phyloP scores from a whole-genome alignment of 2,329 filamentous ascomycete genomes.

The Hypocreales sp. region DNA sequence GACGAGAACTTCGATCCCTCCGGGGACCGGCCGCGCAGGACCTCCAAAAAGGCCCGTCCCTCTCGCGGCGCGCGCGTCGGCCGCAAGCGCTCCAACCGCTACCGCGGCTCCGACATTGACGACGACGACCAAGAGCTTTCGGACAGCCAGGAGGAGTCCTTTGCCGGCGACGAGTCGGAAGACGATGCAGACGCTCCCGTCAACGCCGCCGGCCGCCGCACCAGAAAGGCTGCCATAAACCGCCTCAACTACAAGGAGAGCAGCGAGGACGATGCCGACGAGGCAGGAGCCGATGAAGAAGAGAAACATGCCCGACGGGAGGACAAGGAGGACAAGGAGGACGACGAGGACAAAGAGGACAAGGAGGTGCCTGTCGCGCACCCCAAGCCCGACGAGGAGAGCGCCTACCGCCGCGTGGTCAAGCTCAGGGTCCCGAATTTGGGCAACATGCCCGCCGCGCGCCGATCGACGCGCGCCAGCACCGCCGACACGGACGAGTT shows the following conservation, averaged over 20 bases:
- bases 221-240: slow-evolving; percentile 31
- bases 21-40: slow-evolving; percentile 26
- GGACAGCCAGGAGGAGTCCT: slow-evolving; percentile 36
- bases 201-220: slow-evolving; percentile 30
- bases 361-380: slow-evolving; percentile 10
- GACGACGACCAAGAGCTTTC: slow-evolving; percentile 41
- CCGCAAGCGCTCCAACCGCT: slow-evolving; percentile 25
- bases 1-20: slow-evolving; percentile 50
- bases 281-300: slow-evolving; percentile 11
- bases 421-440: slow-evolving; percentile 25
- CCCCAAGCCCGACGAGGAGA: slow-evolving; percentile 9
- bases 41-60: slow-evolving; percentile 25
- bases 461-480: slow-evolving; percentile 34
- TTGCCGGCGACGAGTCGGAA: slow-evolving; percentile 23
- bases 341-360: slow-evolving; percentile 11
- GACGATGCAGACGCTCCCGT: slow-evolving; percentile 25
- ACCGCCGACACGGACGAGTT: slow-evolving; percentile 40
- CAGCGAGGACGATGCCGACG: slow-evolving; percentile 23
- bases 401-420: slow-evolving; percentile 22
- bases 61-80: slow-evolving; percentile 17
- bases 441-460: slow-evolving; percentile 14
- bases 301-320: no score
- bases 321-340: slow-evolving; percentile 14
- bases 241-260: slow-evolving; percentile 31
- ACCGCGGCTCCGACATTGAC: slow-evolving; percentile 46